Conservation (phyloP, 2,329 filamentous ascomycete genomes). For the Hymenoscyphus occultus region DNA sequence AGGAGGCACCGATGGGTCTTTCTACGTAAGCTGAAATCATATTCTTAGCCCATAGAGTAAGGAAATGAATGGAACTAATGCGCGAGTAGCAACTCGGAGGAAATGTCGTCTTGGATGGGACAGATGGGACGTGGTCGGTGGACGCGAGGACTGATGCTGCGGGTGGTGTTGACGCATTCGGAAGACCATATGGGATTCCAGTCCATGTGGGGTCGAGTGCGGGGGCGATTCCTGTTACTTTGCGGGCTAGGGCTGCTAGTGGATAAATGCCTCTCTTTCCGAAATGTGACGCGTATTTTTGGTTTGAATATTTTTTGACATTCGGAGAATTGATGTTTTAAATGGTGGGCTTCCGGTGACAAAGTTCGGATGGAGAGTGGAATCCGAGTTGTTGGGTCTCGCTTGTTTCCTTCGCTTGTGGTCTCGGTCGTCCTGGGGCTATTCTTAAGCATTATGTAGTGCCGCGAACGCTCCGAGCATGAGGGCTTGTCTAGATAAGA, state of each 20-base stretch:
- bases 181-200: slow-evolving; percentile 14
- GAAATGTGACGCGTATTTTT: neutral
- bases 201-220: slow-evolving; percentile 8
- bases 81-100: neutral
- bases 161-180: slow-evolving; percentile 3
- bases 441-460: too few species aligned
- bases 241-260: slow-evolving; percentile 3
- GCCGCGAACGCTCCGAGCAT: too few species aligned
- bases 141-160: slow-evolving; percentile 7
- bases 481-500: too few species aligned
- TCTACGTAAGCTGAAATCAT: slow-evolving; percentile 5
- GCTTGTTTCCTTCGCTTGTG: too few species aligned
- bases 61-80: neutral
- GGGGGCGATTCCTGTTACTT: slow-evolving; percentile 10
- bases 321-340: too few species aligned
- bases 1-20: neutral
- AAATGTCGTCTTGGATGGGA: slow-evolving; percentile 9
- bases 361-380: too few species aligned
- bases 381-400: too few species aligned
- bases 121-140: slow-evolving; percentile 12
- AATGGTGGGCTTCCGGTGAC: too few species aligned
- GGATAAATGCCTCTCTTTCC: neutral
- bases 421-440: too few species aligned
- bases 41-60: neutral
- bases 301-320: too few species aligned